Evolutionary conservation across 352 stramenopile genomes (phyloP).

Genomic region (Pythium oligandrum): DNA sequence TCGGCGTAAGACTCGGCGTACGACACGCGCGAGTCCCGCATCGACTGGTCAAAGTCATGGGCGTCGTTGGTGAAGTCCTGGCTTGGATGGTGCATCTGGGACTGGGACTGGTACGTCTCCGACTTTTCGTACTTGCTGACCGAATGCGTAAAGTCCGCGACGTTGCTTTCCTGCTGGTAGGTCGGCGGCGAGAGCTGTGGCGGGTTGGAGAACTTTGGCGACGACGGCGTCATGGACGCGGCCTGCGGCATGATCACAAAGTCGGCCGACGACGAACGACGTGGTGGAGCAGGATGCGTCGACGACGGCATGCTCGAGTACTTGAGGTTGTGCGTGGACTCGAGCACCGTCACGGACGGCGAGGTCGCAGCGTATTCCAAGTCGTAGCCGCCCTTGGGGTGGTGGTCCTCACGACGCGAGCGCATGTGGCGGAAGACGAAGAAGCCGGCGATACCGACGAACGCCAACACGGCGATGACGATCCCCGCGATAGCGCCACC

Average conservation of each 20-base stretch:
- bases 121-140: slow-evolving; percentile 46
- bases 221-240: slow-evolving; percentile 12
- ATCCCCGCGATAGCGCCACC: slow-evolving; percentile 21
- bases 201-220: slow-evolving; percentile 17
- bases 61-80: too few relatives aligned
- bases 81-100: background rate
- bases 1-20: slow-evolving; percentile 54
- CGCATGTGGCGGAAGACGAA: slow-evolving; percentile 21
- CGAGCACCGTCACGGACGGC: slow-evolving; percentile 12
- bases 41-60: too few relatives aligned
- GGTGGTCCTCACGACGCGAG: slow-evolving; percentile 12
- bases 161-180: slow-evolving; percentile 9
- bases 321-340: slow-evolving; percentile 15
- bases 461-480: slow-evolving; percentile 15
- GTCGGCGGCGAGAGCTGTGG: slow-evolving; percentile 14
- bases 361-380: slow-evolving; percentile 13
- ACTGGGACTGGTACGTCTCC: slow-evolving; percentile 40
- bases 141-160: slow-evolving; percentile 37
- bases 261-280: slow-evolving; percentile 11
- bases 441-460: slow-evolving; percentile 16
- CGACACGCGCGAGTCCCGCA: slow-evolving; percentile 22
- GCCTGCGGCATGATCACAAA: slow-evolving; percentile 21
- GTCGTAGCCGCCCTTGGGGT: slow-evolving; percentile 6
- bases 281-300: too few relatives aligned
- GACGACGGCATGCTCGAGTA: slow-evolving; percentile 9